Base-by-base conservation (phyloP, 352 stramenopile species). In the Lagenidium giganteum region DNA sequence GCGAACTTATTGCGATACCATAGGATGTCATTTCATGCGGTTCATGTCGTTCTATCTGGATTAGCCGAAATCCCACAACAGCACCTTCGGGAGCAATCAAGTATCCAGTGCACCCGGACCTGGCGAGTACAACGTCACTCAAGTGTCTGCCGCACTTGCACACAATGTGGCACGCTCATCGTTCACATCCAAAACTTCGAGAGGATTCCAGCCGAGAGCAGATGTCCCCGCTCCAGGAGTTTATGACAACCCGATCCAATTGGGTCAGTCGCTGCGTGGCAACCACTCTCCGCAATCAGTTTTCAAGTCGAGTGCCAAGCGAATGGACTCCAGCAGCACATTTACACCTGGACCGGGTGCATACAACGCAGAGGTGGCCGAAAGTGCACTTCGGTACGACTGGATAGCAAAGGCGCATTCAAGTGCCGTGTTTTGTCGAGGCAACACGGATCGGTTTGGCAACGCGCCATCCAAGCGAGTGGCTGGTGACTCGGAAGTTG, bases 261-360 rank as follows among this genome's bases (percentile, higher is more conserved):
- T 82, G 16, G 53, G 58, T 17, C 51, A n/a, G n/a, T n/a, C n/a
- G n/a, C 47, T 20, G 32, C 54, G 8, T 35, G 27, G 16, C 35
- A 38, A 41, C 3, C 49, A 56, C 30, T 61, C 31, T 22, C 53
- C 59, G 14, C 60, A 77, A 17, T 68, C 69, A 4, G 50, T 70
- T n/a, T 85, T 85, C 54, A 68, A 70, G 51, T 85, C 72, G 14
- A 61, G 37, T 5, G 69, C 75, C n/a, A 67, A 57, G 21, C 70
- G 73, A 2, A 30, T 86, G 8, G 51, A 56, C 6, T 61, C 57
- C 1, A 37, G 47, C 20, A 47, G 42, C 16, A 64, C 35, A 12
- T 56, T 57, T 22, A 66, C 53, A 2, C 55, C 65, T 9, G 72
- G 72, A 0, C 69, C 72, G 34, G 72, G 72, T 12, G 64, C 68